These are phyloP conservation scores for Sabuloglossum arenarium DNA, from an alignment of 495 filamentous ascomycete genomes.

Conservation along the genomic window DNA sequence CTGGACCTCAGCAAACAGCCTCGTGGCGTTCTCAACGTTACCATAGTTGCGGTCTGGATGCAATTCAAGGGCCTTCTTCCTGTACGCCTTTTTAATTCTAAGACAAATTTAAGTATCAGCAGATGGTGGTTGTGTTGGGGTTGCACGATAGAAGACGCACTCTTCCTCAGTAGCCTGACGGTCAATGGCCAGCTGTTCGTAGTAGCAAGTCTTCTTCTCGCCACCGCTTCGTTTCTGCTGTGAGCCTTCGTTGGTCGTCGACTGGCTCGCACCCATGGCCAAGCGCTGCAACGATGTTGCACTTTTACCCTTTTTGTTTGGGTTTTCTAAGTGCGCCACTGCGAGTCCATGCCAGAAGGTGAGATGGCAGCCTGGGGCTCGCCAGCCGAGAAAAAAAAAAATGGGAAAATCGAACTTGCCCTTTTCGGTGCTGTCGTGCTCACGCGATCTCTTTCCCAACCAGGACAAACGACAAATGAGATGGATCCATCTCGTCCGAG, in stretches of 20 bases:
- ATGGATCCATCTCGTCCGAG: not conserved
- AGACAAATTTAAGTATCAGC: not conserved
- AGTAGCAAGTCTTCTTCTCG: constrained; percentile 61
- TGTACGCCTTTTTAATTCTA: constrained; percentile 88
- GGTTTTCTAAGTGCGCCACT: no score
- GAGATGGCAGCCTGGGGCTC: no score
- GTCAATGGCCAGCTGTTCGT: constrained; percentile 63
- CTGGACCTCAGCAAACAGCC: constrained; percentile 75
- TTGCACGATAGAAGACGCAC: constrained; percentile 25
- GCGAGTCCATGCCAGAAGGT: no score
- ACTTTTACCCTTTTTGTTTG: no score
- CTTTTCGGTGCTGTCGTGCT: no score
- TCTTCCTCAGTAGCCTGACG: constrained; percentile 61
- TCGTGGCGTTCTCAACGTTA: constrained; percentile 62
- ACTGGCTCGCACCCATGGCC: constrained; percentile 67
- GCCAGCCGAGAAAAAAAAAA: no score
- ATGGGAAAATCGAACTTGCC: no score
- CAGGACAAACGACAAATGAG: not conserved
- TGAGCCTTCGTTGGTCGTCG: constrained; percentile 22
- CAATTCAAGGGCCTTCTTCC: constrained; percentile 71
- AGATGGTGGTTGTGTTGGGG: no score
- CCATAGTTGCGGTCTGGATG: constrained; percentile 92
- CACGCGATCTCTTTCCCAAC: not conserved
- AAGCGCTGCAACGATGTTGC: no score
- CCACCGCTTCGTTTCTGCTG: not conserved